These are phyloP conservation scores for Lactarius quietus DNA, from an alignment of 768 basidiomycete genomes.

Conservation along the genomic window DNA sequence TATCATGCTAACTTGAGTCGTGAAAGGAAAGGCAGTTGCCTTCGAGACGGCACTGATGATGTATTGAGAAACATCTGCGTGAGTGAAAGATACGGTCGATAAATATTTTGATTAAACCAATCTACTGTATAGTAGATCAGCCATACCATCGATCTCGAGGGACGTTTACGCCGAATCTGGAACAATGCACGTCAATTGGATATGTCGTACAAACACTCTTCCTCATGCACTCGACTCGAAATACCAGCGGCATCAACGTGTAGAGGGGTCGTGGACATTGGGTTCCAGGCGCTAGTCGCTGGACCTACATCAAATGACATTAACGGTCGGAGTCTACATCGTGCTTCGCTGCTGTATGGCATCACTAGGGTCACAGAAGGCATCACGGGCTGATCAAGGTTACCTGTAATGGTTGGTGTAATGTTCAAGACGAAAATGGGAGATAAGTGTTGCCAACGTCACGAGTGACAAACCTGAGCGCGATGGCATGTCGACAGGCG, in stretches of 20 bases:
- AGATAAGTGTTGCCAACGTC: background rate
- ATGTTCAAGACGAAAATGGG: background rate
- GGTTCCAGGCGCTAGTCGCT: background rate
- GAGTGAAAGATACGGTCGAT: background rate
- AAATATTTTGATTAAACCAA: too few relatives aligned
- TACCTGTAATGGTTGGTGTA: background rate
- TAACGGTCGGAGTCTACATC: background rate
- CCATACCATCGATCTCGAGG: background rate
- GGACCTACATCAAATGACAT: background rate
- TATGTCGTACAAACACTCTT: background rate
- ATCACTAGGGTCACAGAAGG: background rate
- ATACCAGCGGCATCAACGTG: background rate
- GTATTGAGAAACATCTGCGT: conserved; percentile 3
- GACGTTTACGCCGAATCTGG: background rate
- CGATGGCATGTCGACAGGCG: background rate
- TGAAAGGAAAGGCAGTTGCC: background rate
- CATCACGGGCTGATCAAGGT: background rate
- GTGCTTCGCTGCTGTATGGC: background rate
- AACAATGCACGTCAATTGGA: background rate
- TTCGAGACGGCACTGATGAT: background rate
- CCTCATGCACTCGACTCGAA: background rate
- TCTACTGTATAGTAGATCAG: too few relatives aligned
- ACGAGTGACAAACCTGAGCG: background rate
- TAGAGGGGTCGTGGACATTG: background rate
- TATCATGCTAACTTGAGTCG: background rate